These are phyloP conservation scores for Vanrija humicola DNA, from an alignment of 1,284 basidiomycete genomes.

Conservation along the genomic window DNA sequence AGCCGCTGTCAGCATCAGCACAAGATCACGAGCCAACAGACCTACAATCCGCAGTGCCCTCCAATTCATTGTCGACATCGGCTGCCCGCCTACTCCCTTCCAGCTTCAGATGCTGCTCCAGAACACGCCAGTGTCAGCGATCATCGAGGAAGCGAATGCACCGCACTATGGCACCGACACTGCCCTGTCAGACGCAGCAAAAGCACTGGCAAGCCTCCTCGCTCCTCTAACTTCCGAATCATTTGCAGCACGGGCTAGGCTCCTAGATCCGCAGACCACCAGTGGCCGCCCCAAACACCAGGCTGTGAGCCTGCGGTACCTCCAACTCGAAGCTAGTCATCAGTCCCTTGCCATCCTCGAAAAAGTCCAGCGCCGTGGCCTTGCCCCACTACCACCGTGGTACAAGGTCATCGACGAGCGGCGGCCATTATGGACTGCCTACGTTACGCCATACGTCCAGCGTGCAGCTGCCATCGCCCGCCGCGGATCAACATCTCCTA, in stretches of 20 bases:
- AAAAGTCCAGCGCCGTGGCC: background rate
- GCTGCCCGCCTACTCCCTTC: background rate
- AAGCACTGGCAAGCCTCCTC: too few relatives aligned
- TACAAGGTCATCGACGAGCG: background rate
- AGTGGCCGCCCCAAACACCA: too few relatives aligned
- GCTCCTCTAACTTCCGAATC: too few relatives aligned
- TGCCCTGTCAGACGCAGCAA: too few relatives aligned
- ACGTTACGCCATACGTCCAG: background rate
- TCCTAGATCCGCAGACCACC: too few relatives aligned
- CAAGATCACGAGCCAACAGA: too few relatives aligned
- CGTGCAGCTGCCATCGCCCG: background rate
- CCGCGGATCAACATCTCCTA: too few relatives aligned
- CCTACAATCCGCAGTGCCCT: background rate
- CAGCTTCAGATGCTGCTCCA: background rate
- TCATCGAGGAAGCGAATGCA: background rate
- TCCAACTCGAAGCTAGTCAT: too few relatives aligned
- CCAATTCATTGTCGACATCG: background rate
- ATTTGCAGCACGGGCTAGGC: too few relatives aligned
- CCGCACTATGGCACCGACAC: too few relatives aligned
- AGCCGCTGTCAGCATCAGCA: too few relatives aligned
- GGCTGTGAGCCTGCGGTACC: too few relatives aligned
- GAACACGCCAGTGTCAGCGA: background rate
- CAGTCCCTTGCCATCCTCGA: background rate
- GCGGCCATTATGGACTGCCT: background rate
- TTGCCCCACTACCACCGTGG: background rate